Percentiles rank a stretch among this genome's conserved stretches.
phyloP scores from a whole-genome alignment of 1,284 basidiomycete genomes.

The Pseudozyma sp. region DNA sequence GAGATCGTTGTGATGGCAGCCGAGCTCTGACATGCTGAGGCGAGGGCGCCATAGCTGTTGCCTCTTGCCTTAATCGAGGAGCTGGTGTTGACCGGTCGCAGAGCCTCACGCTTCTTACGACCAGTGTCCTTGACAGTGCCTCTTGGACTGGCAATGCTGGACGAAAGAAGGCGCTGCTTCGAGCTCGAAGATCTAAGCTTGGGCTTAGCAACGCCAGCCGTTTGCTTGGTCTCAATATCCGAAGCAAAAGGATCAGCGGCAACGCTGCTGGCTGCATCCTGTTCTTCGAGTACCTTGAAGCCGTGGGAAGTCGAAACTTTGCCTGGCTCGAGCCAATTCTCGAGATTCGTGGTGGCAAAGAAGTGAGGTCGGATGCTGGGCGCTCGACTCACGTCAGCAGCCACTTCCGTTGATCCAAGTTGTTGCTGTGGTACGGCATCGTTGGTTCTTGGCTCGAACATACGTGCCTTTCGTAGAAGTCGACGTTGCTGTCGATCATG shows the following conservation, averaged over 20 bases:
- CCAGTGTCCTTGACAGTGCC: constrained; percentile 8
- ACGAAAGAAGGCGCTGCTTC: constrained; percentile 16
- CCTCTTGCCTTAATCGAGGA: constrained; percentile 2
- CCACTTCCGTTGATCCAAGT: neutral
- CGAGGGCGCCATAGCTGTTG: constrained; percentile 6
- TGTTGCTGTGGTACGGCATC: neutral
- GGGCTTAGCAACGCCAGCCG: neutral
- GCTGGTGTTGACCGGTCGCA: constrained; percentile 10
- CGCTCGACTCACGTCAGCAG: constrained; percentile 38
- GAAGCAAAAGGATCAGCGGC: constrained; percentile 32
- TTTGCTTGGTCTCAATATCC: constrained; percentile 18
- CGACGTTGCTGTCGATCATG: constrained; percentile 38
- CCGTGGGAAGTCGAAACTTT: constrained; percentile 39
- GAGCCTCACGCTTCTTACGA: constrained; percentile 27
- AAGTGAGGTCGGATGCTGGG: constrained; percentile 62
- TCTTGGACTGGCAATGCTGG: neutral
- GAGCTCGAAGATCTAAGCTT: constrained; percentile 35
- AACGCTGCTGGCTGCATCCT: constrained; percentile 17
- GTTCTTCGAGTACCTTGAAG: constrained; percentile 32
- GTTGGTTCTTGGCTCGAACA: constrained; percentile 6
- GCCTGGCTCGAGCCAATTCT: constrained; percentile 56
- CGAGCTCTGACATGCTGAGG: constrained; percentile 36
- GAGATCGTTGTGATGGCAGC: constrained; percentile 34
- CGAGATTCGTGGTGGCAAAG: constrained; percentile 55
- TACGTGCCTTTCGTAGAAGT: constrained; percentile 30